Evolutionary conservation across 2,329 filamentous ascomycete genomes (phyloP).

Genomic region (Neofusicoccum parvum): DNA sequence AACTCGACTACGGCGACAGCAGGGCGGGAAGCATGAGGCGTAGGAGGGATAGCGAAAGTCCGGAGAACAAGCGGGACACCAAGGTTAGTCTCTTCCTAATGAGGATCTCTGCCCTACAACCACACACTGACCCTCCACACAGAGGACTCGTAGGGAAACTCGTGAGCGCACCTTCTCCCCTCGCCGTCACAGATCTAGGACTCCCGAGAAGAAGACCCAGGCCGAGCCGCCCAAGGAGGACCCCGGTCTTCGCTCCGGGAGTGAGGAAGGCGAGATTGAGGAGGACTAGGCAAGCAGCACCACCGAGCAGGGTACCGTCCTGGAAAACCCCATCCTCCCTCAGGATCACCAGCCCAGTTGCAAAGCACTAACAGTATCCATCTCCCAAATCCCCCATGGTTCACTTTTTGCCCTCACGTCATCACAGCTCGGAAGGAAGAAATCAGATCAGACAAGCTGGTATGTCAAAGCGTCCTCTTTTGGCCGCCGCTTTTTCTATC

Average conservation of each 20-base stretch:
- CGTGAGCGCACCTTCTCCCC: constrained; percentile 62
- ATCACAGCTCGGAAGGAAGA: background rate
- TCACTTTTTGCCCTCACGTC: background rate
- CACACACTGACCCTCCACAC: constrained; percentile 22
- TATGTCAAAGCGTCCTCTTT: constrained; percentile 19
- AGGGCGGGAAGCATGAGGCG: constrained; percentile 64
- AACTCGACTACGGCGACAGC: constrained; percentile 84
- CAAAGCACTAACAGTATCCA: background rate
- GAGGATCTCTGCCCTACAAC: background rate
- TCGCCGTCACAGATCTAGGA: constrained; percentile 60
- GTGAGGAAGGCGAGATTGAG: constrained; percentile 97
- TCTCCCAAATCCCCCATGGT: background rate
- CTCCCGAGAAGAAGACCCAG: constrained; percentile 47
- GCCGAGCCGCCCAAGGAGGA: constrained; percentile 52
- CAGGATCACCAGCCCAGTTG: background rate
- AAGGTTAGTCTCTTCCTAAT: constrained; percentile 41
- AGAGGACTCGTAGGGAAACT: constrained; percentile 36
- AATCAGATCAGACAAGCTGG: background rate
- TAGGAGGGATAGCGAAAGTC: constrained; percentile 70
- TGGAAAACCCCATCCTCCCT: too few species aligned
- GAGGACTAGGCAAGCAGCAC: constrained; percentile 55
- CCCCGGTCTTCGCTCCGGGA: constrained; percentile 74
- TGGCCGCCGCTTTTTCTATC: background rate
- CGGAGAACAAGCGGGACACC: constrained; percentile 40
- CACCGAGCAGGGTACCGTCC: background rate